phyloP scores from a whole-genome alignment of 2,329 filamentous ascomycete species.

The Fusarium pseudograminearum region DNA sequence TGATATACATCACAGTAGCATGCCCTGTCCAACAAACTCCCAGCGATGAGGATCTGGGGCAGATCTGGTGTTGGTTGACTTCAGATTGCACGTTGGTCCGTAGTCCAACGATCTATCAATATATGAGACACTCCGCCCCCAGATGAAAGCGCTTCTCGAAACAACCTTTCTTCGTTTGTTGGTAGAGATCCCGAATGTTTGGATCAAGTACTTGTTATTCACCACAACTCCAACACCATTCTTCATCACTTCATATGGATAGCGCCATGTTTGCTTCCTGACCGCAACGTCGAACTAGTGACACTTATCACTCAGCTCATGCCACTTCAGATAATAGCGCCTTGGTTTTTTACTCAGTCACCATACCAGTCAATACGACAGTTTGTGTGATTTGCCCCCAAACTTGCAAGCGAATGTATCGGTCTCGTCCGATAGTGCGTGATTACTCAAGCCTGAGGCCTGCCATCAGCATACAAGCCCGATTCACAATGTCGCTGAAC shows the following conservation, averaged over 20 bases:
- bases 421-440: constrained; percentile 43
- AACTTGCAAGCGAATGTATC: constrained; percentile 31
- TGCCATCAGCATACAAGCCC: constrained; percentile 16
- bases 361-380: constrained; percentile 22
- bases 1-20: constrained; percentile 17
- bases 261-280: constrained; percentile 8
- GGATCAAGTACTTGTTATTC: constrained; percentile 18
- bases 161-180: constrained; percentile 21
- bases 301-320: constrained; percentile 22
- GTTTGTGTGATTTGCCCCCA: constrained; percentile 37
- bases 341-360: constrained; percentile 23
- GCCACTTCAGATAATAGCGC: constrained; percentile 16
- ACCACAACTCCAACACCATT: constrained; percentile 15
- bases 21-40: constrained; percentile 12
- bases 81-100: constrained; percentile 23
- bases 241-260: constrained; percentile 19
- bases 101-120: constrained; percentile 6
- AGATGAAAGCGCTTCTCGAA: constrained; percentile 37
- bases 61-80: constrained; percentile 33
- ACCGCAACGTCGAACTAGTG: constrained; percentile 17
- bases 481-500: constrained; percentile 3
- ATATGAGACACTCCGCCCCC: constrained; percentile 26
- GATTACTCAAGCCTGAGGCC: constrained; percentile 36
- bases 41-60: constrained; percentile 21
- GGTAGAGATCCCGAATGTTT: constrained; percentile 5